These are phyloP conservation scores for Aspergillus costaricaensis DNA, from an alignment of 2,329 filamentous ascomycete species.

Conservation along the genomic window DNA sequence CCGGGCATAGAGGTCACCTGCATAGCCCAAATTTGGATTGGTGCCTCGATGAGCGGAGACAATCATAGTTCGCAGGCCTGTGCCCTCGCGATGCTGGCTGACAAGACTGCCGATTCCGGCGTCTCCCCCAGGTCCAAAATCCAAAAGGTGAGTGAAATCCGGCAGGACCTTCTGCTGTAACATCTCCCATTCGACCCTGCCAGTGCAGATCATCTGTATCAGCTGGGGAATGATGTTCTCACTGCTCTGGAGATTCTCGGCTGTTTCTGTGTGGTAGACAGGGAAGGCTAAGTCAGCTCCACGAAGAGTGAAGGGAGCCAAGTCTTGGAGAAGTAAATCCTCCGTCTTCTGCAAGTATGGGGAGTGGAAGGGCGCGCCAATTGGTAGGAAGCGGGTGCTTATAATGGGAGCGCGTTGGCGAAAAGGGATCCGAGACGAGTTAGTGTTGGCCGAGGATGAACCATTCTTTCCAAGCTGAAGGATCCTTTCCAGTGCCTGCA, in stretches of 20 bases:
- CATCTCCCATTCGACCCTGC: neutral
- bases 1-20: neutral
- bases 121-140: neutral
- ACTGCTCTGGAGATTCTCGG: neutral
- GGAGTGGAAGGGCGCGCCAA: constrained; percentile 44
- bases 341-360: constrained; percentile 30
- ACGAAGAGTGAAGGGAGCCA: neutral
- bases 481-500: constrained; percentile 11
- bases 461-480: neutral
- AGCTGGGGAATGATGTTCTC: neutral
- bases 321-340: neutral
- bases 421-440: constrained; percentile 30
- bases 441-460: neutral
- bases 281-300: neutral
- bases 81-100: neutral
- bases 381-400: constrained; percentile 38
- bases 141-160: neutral
- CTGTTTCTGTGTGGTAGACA: neutral
- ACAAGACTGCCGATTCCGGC: neutral
- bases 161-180: neutral
- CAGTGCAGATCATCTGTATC: neutral
- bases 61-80: neutral
- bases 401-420: constrained; percentile 33
- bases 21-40: neutral
- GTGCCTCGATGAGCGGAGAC: neutral